These are phyloP conservation scores for Exserohilum turcica DNA, from an alignment of 2,329 filamentous ascomycete species.

Conservation along the genomic window DNA sequence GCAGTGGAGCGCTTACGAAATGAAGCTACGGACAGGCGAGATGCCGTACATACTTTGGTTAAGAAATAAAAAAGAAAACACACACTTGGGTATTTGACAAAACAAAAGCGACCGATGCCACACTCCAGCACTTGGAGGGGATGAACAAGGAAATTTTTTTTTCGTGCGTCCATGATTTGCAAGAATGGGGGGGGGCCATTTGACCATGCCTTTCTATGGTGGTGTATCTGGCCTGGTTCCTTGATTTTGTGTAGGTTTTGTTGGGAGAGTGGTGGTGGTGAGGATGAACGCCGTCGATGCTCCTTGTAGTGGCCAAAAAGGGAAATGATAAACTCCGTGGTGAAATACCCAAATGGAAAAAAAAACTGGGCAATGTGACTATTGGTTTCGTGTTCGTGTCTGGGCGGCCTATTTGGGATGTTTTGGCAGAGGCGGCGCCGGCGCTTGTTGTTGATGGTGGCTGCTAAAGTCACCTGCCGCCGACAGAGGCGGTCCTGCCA, in stretches of 20 bases:
- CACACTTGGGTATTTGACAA: slow-evolving; percentile 24
- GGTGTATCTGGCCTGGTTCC: slow-evolving; percentile 4
- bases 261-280: slow-evolving; percentile 26
- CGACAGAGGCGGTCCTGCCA: slow-evolving; percentile 34
- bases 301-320: slow-evolving; percentile 14
- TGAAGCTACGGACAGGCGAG: slow-evolving; percentile 37
- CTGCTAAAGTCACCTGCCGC: slow-evolving; percentile 40
- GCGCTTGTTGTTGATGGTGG: slow-evolving; percentile 10
- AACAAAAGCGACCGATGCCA: slow-evolving; percentile 37
- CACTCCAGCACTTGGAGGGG: slow-evolving; percentile 47
- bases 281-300: slow-evolving; percentile 41
- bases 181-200: slow-evolving; percentile 13
- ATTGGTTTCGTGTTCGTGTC: slow-evolving; percentile 5
- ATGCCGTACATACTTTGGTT: slow-evolving; percentile 20
- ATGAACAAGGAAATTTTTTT: slow-evolving; percentile 29
- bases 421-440: slow-evolving; percentile 1
- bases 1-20: slow-evolving; percentile 34
- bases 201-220: slow-evolving; percentile 2
- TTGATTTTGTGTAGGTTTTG: slow-evolving; percentile 7
- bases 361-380: neutral
- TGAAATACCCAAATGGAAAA: slow-evolving; percentile 5
- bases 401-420: slow-evolving; percentile 1
- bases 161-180: slow-evolving; percentile 18
- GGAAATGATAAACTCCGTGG: slow-evolving; percentile 19
- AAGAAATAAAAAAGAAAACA: slow-evolving; percentile 9